Base-by-base conservation (phyloP, 179 eudicot genomes). In the Camellia oleifera region DNA sequence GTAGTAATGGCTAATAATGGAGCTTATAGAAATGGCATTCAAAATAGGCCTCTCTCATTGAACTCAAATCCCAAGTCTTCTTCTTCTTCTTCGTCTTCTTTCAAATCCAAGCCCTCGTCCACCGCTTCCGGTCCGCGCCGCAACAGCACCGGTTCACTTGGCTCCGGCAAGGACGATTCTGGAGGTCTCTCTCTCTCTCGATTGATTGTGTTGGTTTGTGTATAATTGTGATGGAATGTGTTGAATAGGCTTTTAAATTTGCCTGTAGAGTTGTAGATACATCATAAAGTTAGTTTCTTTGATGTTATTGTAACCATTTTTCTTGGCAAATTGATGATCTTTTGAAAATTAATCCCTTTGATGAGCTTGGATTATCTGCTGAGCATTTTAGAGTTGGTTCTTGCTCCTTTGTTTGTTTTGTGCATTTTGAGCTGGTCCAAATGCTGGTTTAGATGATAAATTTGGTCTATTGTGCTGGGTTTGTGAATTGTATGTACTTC, bases 21-120 rank as follows among this genome's bases (percentile, higher is more conserved):
- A 60, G 77, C 81, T 77, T 83, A 88, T 69, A 79, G 89, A 75
- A 88, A 81, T 78, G 86, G 88, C 58, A 23, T 62, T 65, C 18
- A 78, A 3, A 86, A 62, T 8, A 71, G 68, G 69, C 69, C 81
- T 69, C 58, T 54, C 10, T 84, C 87, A 3, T 42, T 83, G 2
- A 88, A 81, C 74, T 81, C 85, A 5, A 87, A 83, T 42, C 74
- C 86, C 66, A 87, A 81, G 81, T 74, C 91, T 77, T 69, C 7
- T 4, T 48, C 52, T 7, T 7, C 69, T 64, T 20, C 90, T 69
- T 82, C 92, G 57, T 78, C 92, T 76, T 85, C 89, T 14, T 76
- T 87, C 58, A 93, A 92, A 83, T 89, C 96, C 2, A 93, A 89
- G 77, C 81, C 88, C 58, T 85, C 84, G 62, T 76, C 81, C 46